phyloP scores from a whole-genome alignment of 805 yeast species.

The Schwanniomyces yamadae region DNA sequence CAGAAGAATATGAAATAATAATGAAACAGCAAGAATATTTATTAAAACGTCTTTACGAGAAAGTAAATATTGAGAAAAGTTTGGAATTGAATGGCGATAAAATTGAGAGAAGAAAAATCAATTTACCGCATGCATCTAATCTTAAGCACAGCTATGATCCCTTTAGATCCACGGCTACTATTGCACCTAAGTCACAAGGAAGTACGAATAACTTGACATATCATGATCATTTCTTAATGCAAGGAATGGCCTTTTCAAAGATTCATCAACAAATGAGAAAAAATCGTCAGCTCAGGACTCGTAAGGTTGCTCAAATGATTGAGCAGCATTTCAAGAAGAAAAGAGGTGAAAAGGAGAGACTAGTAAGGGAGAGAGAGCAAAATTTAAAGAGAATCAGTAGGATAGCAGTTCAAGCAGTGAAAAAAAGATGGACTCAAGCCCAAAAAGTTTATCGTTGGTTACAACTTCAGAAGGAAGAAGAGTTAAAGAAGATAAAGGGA shows the following conservation, averaged over 20 bases:
- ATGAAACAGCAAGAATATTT: constrained; percentile 52
- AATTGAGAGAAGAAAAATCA: constrained; percentile 46
- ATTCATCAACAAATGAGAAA: constrained; percentile 64
- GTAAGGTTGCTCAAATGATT: constrained; percentile 74
- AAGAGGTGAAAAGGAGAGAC: constrained; percentile 85
- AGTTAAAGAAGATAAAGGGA: constrained; percentile 74
- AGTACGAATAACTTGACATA: constrained; percentile 46
- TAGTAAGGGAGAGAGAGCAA: constrained; percentile 71
- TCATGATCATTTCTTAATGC: constrained; percentile 73
- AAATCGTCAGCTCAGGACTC: constrained; percentile 63
- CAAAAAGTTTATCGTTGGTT: constrained; percentile 73
- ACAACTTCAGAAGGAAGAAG: constrained; percentile 77
- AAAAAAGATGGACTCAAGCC: constrained; percentile 88
- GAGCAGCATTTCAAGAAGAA: constrained; percentile 84
- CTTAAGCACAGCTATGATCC: constrained; percentile 44
- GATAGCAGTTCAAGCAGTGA: constrained; percentile 77
- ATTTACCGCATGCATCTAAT: constrained; percentile 42
- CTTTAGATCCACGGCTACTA: constrained; percentile 43
- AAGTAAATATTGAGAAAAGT: constrained; percentile 34
- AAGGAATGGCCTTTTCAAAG: constrained; percentile 70
- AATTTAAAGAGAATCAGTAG: constrained; percentile 71
- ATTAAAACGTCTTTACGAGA: constrained; percentile 46
- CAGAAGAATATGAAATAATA: constrained; percentile 60
- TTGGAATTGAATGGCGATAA: constrained; percentile 47
- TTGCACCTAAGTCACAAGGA: constrained; percentile 45